A percentile compares a stretch with the other conserved stretches of the same genome.
phyloP scores from a whole-genome alignment of 2,329 filamentous ascomycete species.

The Penicillium sp. region DNA sequence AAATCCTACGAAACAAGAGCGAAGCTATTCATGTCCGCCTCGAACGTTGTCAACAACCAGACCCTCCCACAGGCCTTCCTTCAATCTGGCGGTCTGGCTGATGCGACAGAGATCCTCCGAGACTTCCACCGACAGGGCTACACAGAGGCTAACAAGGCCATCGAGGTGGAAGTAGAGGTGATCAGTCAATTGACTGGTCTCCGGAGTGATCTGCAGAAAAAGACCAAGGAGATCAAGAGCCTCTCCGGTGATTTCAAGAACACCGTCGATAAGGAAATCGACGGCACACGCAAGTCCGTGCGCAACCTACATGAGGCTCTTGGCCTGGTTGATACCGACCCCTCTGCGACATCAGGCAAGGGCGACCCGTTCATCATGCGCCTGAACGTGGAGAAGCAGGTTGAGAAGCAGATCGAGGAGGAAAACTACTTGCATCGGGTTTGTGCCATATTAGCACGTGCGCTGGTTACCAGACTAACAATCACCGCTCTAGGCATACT shows the following conservation, averaged over 20 bases:
- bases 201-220: slow-evolving; percentile 84
- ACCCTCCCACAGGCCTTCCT: slow-evolving; percentile 75
- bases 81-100: slow-evolving; percentile 78
- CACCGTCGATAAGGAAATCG: slow-evolving; percentile 92
- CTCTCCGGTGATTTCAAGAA: slow-evolving; percentile 96
- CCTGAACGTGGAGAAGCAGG: slow-evolving; percentile 81
- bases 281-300: slow-evolving; percentile 76
- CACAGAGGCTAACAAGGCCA: slow-evolving; percentile 80
- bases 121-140: slow-evolving; percentile 81
- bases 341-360: slow-evolving; percentile 74
- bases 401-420: slow-evolving; percentile 91
- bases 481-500: slow-evolving; percentile 66
- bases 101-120: slow-evolving; percentile 78
- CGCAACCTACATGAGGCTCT: slow-evolving; percentile 79
- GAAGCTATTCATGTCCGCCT: slow-evolving; percentile 79
- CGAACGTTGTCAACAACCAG: slow-evolving; percentile 81
- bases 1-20: slow-evolving; percentile 82
- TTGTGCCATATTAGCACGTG: slow-evolving; percentile 34
- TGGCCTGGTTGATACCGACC: slow-evolving; percentile 76
- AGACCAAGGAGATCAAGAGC: slow-evolving; percentile 97
- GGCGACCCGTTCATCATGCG: slow-evolving; percentile 89
- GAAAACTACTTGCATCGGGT: slow-evolving; percentile 96
- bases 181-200: slow-evolving; percentile 83
- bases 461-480: slow-evolving; percentile 23
- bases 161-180: slow-evolving; percentile 88